Base-by-base conservation (phyloP, 2,329 filamentous ascomycete genomes). In the Phyllosticta capitalensis region DNA sequence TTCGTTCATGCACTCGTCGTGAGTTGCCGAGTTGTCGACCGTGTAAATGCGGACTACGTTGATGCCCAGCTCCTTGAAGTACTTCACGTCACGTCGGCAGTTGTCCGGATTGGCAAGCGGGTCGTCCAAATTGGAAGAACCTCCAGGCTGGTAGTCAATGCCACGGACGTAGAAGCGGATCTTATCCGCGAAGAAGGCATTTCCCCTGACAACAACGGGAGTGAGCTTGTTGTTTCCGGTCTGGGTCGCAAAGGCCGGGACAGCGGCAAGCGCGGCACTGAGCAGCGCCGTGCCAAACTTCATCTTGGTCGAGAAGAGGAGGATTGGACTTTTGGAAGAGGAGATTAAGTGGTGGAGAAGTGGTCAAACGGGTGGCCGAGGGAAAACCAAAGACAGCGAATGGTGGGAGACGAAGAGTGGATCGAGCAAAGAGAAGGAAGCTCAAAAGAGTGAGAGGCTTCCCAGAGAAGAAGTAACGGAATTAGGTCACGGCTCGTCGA, bases 1-100 rank as follows among this genome's bases (percentile, higher is more conserved):
- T 52, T 82, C 80, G 62, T 81, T 78, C 92, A 96, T 96, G 80
- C 92, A 96, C 63, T 84, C 81, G 67, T 92, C 86, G 76, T 96
- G 92, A 73, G 87, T 76, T 66, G 80, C 77, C 55, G 85, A 86
- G 81, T 96, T 96, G 79, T 96, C 92, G 65, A 95, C 86, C 17
- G 88, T 90, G 81, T 96, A 96, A 63, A 96, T 88, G 74, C 92
- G 91, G 70, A 96, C 81, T 24, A 90, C 91, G 80, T 96, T 96
- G 76, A 96, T 79, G 54, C 91, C 90, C 55, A 96, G 81, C 65
- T 90, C 83, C 78, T 89, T 83, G 84, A 96, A 95, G 71, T 90
- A 80, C 56, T 77, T 75, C 66, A 96, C 87, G 70, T 95, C 90
- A 64, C 91, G 87, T 72, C 83, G 81, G 83, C 92, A 96, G 68